Conservation (phyloP, 2,329 filamentous ascomycete genomes). For the Hypoxylon rubiginosum region DNA sequence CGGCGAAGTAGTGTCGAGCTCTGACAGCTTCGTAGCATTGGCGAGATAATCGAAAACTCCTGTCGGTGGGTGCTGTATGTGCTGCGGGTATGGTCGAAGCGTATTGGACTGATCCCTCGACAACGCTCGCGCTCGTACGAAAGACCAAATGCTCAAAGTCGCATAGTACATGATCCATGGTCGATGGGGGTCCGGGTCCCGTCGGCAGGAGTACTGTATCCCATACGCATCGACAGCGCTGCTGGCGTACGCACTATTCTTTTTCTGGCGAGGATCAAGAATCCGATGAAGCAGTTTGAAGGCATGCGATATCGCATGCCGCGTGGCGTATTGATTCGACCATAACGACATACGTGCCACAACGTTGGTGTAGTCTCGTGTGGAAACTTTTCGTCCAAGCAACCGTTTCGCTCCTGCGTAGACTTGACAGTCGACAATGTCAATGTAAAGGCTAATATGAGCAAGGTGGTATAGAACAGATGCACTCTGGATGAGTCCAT, state of each 20-base stretch:
- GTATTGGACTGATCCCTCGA: slow-evolving; percentile 64
- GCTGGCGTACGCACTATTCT: slow-evolving; percentile 44
- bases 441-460: slow-evolving; percentile 89
- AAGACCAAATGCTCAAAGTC: slow-evolving; percentile 87
- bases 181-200: slow-evolving; percentile 85
- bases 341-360: slow-evolving; percentile 82
- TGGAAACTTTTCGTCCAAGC: slow-evolving; percentile 82
- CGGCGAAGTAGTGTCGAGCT: slow-evolving; percentile 76
- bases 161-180: slow-evolving; percentile 95
- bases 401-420: slow-evolving; percentile 84
- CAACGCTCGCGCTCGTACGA: slow-evolving; percentile 82
- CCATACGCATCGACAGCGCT: slow-evolving; percentile 51
- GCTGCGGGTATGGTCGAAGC: slow-evolving; percentile 57
- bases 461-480: slow-evolving; percentile 87
- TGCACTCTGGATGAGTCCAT: slow-evolving; percentile 79
- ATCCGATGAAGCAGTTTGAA: slow-evolving; percentile 85
- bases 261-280: slow-evolving; percentile 63
- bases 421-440: slow-evolving; percentile 91
- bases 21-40: slow-evolving; percentile 76
- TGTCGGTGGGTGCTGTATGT: slow-evolving; percentile 48
- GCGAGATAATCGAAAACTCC: slow-evolving; percentile 62
- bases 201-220: slow-evolving; percentile 77
- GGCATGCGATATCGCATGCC: slow-evolving; percentile 87
- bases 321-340: slow-evolving; percentile 80
- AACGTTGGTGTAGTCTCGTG: slow-evolving; percentile 79